Base-by-base conservation (phyloP, 225 moss, liverwort and hornwort species). In the Rhytidiadelphus loreus region DNA sequence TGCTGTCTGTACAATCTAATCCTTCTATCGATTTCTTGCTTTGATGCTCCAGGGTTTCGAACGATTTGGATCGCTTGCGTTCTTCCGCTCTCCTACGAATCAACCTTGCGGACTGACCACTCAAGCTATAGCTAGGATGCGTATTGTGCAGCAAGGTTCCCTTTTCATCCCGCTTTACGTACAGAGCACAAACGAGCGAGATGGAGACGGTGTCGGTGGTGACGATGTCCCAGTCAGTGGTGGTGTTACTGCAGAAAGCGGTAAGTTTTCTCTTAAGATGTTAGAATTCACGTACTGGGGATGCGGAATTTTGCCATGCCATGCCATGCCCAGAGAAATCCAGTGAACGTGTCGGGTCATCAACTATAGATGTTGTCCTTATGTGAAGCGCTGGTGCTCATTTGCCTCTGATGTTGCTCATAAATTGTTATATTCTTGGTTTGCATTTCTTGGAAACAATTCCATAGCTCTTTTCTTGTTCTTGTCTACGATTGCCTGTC, bases 101-200 rank as follows among this genome's bases (percentile, higher is more conserved):
- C n/a, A n/a, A n/a, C n/a, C n/a, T n/a, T n/a, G n/a, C n/a, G n/a
- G n/a, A n/a, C n/a, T n/a, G n/a, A 53, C 15, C 77, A 35, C 53
- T 77, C 16, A 37, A 53, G 52, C 37, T 16, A 37, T 77, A 53
- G 77, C 53, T 35, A 6, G 25, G 25, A 25, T 70, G 2, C 24
- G 37, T n/a, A 0, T 22, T 22, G 12, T 22, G 68, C 3, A 12
- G 21, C 68, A 0, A 21, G 68, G 66, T 66, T 0, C 3, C 12
- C n/a, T 68, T 12, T 21, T n/a, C 37, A 3, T 23, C 39, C 39
- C 35, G 39, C 6, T 74, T 32, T 21, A 17, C 48, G 48, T 48
- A 2, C 11, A 0, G 26, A 7, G 6, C n/a, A 16, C 55, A 25
- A 10, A n/a, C 37, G 37, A 56, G 78, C 3, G 25, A 1, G n/a